These are phyloP conservation scores for Microcera coccophila DNA, from an alignment of 2,329 filamentous ascomycete genomes.

Conservation along the genomic window DNA sequence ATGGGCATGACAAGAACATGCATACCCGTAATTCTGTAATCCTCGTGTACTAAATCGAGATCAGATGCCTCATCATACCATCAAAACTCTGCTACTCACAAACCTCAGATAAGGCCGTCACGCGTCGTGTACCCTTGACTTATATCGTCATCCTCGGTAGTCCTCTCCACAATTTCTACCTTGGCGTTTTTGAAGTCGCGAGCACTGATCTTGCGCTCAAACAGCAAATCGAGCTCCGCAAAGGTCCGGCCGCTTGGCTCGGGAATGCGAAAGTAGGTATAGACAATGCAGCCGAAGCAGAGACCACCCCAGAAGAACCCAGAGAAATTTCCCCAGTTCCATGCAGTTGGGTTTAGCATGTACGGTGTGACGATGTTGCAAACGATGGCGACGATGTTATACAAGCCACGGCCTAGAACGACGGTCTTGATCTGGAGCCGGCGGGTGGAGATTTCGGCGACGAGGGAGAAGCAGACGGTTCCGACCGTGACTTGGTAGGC, in stretches of 20 bases:
- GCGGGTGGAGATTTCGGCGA: constrained; percentile 32
- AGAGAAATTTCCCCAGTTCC: constrained; percentile 19
- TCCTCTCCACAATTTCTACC: no score
- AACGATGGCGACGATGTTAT: constrained; percentile 22
- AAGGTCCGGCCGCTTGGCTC: constrained; percentile 24
- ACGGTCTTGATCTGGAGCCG: constrained; percentile 33
- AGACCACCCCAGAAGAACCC: constrained; percentile 21
- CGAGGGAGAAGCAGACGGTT: constrained; percentile 69
- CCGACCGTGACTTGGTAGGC: constrained; percentile 34
- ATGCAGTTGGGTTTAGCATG: constrained; percentile 21
- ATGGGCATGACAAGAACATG: no score
- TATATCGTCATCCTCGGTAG: no score
- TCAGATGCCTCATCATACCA: no score
- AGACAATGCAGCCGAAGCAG: constrained; percentile 11
- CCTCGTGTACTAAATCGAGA: no score
- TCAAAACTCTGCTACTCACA: no score
- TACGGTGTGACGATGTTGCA: constrained; percentile 16
- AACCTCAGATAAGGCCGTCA: no score
- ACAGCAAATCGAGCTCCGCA: constrained; percentile 22
- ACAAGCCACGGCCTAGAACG: constrained; percentile 26
- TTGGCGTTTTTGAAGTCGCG: constrained; percentile 13
- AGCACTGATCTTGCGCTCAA: constrained; percentile 6
- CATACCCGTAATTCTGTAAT: no score
- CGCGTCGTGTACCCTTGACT: no score
- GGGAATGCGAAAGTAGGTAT: constrained; percentile 23